Conservation (phyloP, 106 monocot species). For the Allium fistulosum region DNA sequence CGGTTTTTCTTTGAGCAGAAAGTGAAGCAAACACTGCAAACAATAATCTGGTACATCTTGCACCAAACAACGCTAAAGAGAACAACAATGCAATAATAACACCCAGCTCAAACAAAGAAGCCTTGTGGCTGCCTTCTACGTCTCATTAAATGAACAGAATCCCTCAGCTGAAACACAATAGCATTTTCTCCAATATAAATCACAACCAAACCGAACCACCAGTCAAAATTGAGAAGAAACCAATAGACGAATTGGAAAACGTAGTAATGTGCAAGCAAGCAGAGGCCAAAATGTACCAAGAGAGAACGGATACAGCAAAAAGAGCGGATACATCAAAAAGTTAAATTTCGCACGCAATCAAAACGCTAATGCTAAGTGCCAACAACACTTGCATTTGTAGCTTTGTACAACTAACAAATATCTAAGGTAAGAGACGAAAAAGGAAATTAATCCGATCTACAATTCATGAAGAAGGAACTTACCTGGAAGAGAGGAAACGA, state of each 20-base stretch:
- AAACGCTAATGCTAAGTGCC: no score
- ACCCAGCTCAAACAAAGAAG: constrained; percentile 21
- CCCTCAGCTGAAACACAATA: constrained; percentile 11
- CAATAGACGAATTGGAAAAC: constrained; percentile 66
- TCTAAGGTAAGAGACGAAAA: no score
- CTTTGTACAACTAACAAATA: no score
- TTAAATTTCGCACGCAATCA: no score
- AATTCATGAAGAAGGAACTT: no score
- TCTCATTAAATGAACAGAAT: constrained; percentile 12
- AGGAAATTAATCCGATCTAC: no score
- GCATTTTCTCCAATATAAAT: constrained; percentile 11
- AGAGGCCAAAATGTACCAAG: constrained; percentile 81
- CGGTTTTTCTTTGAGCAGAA: constrained; percentile 29
- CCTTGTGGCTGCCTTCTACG: constrained; percentile 15
- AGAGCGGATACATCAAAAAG: no score
- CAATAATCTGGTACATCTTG: constrained; percentile 11
- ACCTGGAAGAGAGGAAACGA: no score
- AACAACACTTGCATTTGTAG: no score
- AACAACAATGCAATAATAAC: constrained; percentile 9
- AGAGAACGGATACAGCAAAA: constrained; percentile 62
- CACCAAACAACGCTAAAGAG: constrained; percentile 13
- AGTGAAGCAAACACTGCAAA: constrained; percentile 21
- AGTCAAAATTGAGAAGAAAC: constrained; percentile 38
- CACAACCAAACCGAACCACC: constrained; percentile 13
- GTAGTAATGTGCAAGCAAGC: constrained; percentile 70